These are phyloP conservation scores for Paulownia fortunei DNA, from an alignment of 257 asterid species.

Conservation along the genomic window DNA sequence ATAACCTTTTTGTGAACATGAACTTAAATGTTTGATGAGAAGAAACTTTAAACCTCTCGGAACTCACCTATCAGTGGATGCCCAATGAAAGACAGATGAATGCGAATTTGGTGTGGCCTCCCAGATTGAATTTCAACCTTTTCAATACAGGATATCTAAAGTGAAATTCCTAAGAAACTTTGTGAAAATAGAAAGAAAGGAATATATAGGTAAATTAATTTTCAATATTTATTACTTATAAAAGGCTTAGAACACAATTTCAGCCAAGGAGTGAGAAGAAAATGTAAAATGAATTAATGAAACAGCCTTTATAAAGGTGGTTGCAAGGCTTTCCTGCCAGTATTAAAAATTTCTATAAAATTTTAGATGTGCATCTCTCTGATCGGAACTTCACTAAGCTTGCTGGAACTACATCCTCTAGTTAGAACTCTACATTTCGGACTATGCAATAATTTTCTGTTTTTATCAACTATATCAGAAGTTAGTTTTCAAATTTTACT, in stretches of 20 bases:
- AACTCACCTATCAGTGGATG: slow-evolving; percentile 75
- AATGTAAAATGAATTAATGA: background rate
- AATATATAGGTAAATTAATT: slow-evolving; percentile 15
- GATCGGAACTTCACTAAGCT: slow-evolving; percentile 5
- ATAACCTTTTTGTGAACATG: slow-evolving; percentile 1
- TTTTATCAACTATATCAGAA: background rate
- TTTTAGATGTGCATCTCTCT: slow-evolving; percentile 8
- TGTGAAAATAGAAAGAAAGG: background rate
- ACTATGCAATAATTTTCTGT: background rate
- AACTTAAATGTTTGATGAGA: slow-evolving; percentile 1
- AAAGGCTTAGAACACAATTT: background rate
- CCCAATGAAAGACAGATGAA: slow-evolving; percentile 89
- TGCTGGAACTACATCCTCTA: background rate
- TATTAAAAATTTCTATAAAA: background rate
- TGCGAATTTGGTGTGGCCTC: slow-evolving; percentile 98
- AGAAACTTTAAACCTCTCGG: slow-evolving; percentile 12
- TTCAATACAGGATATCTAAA: slow-evolving; percentile 28
- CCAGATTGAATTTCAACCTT: slow-evolving; percentile 97
- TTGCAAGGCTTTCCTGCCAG: background rate
- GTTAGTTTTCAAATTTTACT: background rate
- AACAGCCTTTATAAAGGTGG: background rate
- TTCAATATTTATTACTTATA: background rate
- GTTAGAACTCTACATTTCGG: background rate
- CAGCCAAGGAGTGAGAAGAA: background rate
- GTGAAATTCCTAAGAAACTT: slow-evolving; percentile 12